phyloP scores from a whole-genome alignment of 2,329 filamentous ascomycete genomes.

The Botrytis aclada region DNA sequence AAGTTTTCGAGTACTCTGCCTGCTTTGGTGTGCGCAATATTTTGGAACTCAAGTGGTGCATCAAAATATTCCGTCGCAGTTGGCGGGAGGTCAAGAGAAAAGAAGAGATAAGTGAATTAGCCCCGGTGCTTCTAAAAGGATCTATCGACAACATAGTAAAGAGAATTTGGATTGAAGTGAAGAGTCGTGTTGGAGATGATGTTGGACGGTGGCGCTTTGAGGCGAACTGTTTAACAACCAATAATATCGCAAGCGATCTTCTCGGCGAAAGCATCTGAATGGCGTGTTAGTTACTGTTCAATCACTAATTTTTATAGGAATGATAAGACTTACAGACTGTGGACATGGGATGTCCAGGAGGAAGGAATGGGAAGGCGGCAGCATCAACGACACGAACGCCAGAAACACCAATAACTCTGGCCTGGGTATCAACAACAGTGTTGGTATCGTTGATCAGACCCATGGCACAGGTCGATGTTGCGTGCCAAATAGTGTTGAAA shows the following conservation, averaged over 20 bases:
- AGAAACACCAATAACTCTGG: slow-evolving; percentile 30
- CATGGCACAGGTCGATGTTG: slow-evolving; percentile 57
- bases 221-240: background rate
- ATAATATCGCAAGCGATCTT: slow-evolving; percentile 39
- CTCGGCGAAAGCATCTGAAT: slow-evolving; percentile 42
- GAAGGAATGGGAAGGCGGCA: slow-evolving; percentile 31
- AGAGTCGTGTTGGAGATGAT: background rate
- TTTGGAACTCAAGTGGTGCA: slow-evolving; percentile 8
- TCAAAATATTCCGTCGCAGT: background rate
- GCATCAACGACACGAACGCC: slow-evolving; percentile 31
- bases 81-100: background rate
- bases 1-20: background rate
- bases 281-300: background rate
- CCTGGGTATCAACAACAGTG: slow-evolving; percentile 29
- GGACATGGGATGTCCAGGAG: slow-evolving; percentile 44
- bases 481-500: slow-evolving; percentile 46
- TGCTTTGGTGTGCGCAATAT: background rate
- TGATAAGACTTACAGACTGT: slow-evolving; percentile 39
- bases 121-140: background rate
- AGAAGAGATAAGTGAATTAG: background rate
- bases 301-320: background rate
- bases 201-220: background rate
- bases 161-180: background rate
- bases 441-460: slow-evolving; percentile 44
- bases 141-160: background rate